Conservation (phyloP, 1,139 yeast species). For the Scheffersomyces lignicola region DNA sequence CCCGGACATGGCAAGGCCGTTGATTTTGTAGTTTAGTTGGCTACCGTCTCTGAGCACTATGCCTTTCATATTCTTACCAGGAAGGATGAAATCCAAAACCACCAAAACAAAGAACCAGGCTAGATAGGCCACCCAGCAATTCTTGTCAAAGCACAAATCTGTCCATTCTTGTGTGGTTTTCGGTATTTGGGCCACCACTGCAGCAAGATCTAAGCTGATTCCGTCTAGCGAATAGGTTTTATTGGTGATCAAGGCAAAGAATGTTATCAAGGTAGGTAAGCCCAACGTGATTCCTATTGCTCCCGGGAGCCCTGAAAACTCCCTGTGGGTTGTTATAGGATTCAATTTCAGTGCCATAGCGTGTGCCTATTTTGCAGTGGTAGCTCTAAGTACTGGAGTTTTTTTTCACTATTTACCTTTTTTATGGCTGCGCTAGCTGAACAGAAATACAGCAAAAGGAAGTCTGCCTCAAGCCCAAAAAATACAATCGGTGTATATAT, state of each 20-base stretch:
- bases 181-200: slow-evolving; percentile 31
- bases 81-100: slow-evolving; percentile 63
- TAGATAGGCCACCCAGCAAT: slow-evolving; percentile 66
- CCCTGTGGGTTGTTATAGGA: slow-evolving; percentile 68
- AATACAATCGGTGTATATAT: too few relatives aligned
- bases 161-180: slow-evolving; percentile 22
- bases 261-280: slow-evolving; percentile 62
- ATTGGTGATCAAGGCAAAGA: slow-evolving; percentile 59
- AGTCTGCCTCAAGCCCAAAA: too few relatives aligned
- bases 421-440: too few relatives aligned
- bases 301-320: slow-evolving; percentile 79
- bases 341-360: slow-evolving; percentile 37
- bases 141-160: slow-evolving; percentile 32
- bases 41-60: slow-evolving; percentile 75
- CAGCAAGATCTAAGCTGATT: slow-evolving; percentile 36
- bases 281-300: slow-evolving; percentile 65
- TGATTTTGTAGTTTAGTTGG: slow-evolving; percentile 69
- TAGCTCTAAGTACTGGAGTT: too few relatives aligned
- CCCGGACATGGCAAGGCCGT: slow-evolving; percentile 64
- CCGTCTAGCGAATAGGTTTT: slow-evolving; percentile 57
- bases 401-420: neutral
- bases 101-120: slow-evolving; percentile 73
- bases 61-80: slow-evolving; percentile 73
- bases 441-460: too few relatives aligned
- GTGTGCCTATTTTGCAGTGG: too few relatives aligned